Percentiles rank a stretch among this genome's conserved stretches.
phyloP scores from a whole-genome alignment of 176 grass and related monocot species.

The Raddia distichophylla region DNA sequence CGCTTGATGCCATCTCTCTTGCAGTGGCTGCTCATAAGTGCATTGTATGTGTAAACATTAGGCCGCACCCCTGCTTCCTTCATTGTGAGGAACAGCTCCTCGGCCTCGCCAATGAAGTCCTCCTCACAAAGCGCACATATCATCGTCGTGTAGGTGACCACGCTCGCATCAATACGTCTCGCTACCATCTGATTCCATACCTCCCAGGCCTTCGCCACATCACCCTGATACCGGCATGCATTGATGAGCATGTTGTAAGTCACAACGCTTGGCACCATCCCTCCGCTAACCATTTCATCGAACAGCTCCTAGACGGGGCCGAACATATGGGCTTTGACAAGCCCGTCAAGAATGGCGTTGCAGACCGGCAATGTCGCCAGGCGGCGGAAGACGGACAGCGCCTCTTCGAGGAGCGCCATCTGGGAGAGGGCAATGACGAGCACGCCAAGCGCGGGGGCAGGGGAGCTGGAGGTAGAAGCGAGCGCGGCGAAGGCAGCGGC shows the following conservation, averaged over 20 bases:
- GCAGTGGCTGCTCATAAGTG: constrained; percentile 49
- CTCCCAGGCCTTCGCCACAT: constrained; percentile 37
- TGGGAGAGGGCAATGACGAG: constrained; percentile 57
- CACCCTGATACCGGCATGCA: constrained; percentile 41
- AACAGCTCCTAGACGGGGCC: constrained; percentile 47
- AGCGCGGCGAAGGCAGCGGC: constrained; percentile 35
- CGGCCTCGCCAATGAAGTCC: constrained; percentile 38
- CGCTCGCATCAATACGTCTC: constrained; percentile 39
- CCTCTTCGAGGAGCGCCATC: constrained; percentile 47
- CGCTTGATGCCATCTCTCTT: constrained; percentile 27
- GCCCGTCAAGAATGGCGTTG: constrained; percentile 51
- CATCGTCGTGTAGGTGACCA: constrained; percentile 58
- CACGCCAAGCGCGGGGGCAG: constrained; percentile 48
- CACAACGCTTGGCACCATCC: constrained; percentile 49
- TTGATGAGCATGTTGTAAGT: constrained; percentile 63
- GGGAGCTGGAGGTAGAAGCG: constrained; percentile 37
- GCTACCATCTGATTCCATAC: constrained; percentile 51
- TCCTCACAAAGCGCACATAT: constrained; percentile 55
- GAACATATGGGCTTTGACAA: constrained; percentile 38
- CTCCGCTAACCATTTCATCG: constrained; percentile 53
- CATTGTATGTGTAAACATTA: constrained; percentile 59
- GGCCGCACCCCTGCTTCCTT: constrained; percentile 49
- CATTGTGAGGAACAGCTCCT: constrained; percentile 37
- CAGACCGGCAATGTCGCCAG: constrained; percentile 34
- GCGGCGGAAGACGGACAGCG: constrained; percentile 40